Percentiles rank a stretch among this genome's conserved stretches.
phyloP scores from a whole-genome alignment of 139 green algal species.

The Chlorella sp. region DNA sequence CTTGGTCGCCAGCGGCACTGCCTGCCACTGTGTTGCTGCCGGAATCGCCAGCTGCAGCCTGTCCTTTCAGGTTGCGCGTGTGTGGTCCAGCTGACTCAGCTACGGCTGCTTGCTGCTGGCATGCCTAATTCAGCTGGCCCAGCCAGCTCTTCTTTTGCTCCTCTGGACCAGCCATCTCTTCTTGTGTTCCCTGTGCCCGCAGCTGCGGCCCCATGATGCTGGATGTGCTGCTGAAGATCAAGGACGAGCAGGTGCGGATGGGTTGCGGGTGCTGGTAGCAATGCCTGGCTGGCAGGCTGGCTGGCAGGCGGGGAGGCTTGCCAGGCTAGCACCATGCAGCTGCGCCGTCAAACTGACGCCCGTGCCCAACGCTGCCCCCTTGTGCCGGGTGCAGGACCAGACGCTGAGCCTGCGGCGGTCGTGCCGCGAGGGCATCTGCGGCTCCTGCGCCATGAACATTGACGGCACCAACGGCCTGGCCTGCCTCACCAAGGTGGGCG shows the following conservation, averaged over 20 bases:
- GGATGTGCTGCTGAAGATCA: conserved; percentile 99
- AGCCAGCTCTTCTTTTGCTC: background rate
- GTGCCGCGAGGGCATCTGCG: conserved; percentile 98
- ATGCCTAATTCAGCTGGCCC: background rate
- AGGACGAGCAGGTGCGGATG: conserved; percentile 90
- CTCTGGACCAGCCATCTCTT: too few relatives aligned
- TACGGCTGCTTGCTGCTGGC: too few relatives aligned
- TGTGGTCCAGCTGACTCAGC: background rate
- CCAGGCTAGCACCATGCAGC: too few relatives aligned
- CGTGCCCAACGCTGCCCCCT: too few relatives aligned
- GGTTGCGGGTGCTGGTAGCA: too few relatives aligned
- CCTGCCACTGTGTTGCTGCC: too few relatives aligned
- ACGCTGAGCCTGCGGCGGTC: conserved; percentile 90
- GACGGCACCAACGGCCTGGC: conserved; percentile 96
- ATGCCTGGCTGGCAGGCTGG: too few relatives aligned
- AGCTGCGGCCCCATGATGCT: conserved; percentile 99
- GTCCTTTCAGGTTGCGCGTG: background rate
- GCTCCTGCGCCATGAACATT: conserved; percentile 99
- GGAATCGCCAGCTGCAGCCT: background rate
- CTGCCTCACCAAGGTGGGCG: conserved; percentile 90
- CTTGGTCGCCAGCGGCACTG: too few relatives aligned
- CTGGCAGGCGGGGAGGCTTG: too few relatives aligned
- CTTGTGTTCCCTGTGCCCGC: conserved; percentile 8
- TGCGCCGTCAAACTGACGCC: too few relatives aligned
- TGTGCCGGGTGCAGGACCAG: conserved; percentile 55